Percentiles rank a stretch among this genome's conserved stretches.
Evolutionary conservation across 768 basidiomycete species (phyloP).

Genomic region (Botryobasidium botryosum): DNA sequence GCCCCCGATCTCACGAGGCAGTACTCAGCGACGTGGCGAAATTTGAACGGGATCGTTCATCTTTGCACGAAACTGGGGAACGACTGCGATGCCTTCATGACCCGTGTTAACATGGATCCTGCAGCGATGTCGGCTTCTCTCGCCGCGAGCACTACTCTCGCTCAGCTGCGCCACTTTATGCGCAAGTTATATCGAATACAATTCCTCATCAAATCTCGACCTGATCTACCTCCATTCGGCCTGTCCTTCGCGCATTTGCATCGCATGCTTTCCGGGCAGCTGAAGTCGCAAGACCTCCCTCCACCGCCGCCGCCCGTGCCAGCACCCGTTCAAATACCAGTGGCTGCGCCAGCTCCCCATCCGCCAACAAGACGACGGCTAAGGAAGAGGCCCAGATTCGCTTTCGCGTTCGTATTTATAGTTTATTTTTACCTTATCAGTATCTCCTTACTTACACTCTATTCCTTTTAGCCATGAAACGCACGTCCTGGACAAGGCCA

Average conservation of each 20-base stretch:
- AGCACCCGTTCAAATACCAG: neutral
- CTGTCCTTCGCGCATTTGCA: slow-evolving; percentile 70
- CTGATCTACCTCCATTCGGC: slow-evolving; percentile 43
- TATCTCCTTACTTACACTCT: too few species aligned
- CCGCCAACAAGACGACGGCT: slow-evolving; percentile 25
- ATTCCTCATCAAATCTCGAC: slow-evolving; percentile 64
- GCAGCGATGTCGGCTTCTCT: neutral
- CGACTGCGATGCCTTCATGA: slow-evolving; percentile 64
- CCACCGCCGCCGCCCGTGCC: slow-evolving; percentile 15
- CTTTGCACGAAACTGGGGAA: slow-evolving; percentile 58
- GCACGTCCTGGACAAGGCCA: too few species aligned
- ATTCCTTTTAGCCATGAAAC: too few species aligned
- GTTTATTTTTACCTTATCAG: too few species aligned
- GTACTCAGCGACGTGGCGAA: slow-evolving; percentile 66
- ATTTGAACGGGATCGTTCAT: slow-evolving; percentile 64
- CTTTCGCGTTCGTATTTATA: slow-evolving; percentile 8
- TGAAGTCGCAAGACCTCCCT: too few species aligned
- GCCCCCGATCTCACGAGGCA: slow-evolving; percentile 68
- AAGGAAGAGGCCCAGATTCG: slow-evolving; percentile 9
- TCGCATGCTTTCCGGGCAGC: too few species aligned
- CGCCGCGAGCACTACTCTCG: slow-evolving; percentile 20
- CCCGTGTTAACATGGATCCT: slow-evolving; percentile 34
- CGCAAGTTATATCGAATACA: slow-evolving; percentile 79
- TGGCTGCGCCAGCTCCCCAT: neutral
- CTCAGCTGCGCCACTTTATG: slow-evolving; percentile 80